Conservation (phyloP, 2,329 filamentous ascomycete species). For the Fusarium avenaceum region DNA sequence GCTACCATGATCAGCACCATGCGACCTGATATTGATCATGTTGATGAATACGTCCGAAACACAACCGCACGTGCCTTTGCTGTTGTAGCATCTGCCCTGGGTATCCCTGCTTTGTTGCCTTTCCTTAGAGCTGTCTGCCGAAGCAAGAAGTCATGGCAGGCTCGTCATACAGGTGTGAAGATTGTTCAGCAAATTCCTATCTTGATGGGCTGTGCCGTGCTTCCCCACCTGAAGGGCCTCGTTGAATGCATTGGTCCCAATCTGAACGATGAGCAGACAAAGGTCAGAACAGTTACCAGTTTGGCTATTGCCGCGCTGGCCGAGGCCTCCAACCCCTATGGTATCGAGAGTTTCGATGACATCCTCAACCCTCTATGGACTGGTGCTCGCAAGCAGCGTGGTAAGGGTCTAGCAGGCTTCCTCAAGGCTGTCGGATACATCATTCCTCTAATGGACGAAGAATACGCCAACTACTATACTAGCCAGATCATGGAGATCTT, state of each 20-base stretch:
- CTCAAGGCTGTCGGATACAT: conserved; percentile 98
- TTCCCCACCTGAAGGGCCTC: conserved; percentile 94
- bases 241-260: conserved; percentile 98
- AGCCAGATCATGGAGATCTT: conserved; percentile 99
- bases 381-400: conserved; percentile 93
- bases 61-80: conserved; percentile 97
- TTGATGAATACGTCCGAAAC: conserved; percentile 98
- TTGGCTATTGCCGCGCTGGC: conserved; percentile 94
- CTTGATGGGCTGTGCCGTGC: conserved; percentile 95
- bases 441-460: conserved; percentile 99
- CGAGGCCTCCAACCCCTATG: conserved; percentile 96
- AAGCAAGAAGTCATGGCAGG: conserved; percentile 99
- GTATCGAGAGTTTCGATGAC: conserved; percentile 98
- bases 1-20: conserved; percentile 99
- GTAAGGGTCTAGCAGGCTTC: conserved; percentile 95
- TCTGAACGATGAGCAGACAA: conserved; percentile 96
- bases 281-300: conserved; percentile 95
- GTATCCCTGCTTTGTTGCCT: conserved; percentile 93
- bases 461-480: conserved; percentile 99
- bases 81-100: conserved; percentile 94
- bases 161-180: conserved; percentile 97
- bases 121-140: conserved; percentile 96
- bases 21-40: conserved; percentile 98
- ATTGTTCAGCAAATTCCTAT: conserved; percentile 99
- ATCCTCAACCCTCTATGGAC: conserved; percentile 98